These are phyloP conservation scores for Syncephalastrum contaminatum DNA, from an alignment of 371 early-diverging fungal genomes.

Conservation along the genomic window DNA sequence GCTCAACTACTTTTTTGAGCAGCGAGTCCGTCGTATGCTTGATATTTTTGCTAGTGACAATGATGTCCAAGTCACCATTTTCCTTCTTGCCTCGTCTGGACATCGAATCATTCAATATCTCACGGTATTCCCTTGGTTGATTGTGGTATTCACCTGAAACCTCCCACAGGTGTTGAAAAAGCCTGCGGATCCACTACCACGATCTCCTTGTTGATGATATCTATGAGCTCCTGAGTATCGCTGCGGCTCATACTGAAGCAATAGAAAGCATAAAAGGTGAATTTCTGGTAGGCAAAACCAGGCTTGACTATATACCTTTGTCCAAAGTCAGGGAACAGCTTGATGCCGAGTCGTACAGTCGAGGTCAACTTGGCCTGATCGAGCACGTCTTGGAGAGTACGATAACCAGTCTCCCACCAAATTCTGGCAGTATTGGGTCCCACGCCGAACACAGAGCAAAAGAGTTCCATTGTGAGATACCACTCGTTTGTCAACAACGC, in stretches of 20 bases:
- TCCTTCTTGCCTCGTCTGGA: constrained; percentile 48
- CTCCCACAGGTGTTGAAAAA: constrained; percentile 44
- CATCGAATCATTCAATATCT: background rate
- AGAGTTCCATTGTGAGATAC: constrained; percentile 30
- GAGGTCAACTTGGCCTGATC: constrained; percentile 30
- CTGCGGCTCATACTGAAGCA: constrained; percentile 34
- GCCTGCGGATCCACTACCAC: constrained; percentile 23
- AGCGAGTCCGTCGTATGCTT: constrained; percentile 19
- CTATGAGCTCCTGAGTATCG: constrained; percentile 48
- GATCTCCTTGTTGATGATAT: constrained; percentile 32
- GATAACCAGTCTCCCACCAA: constrained; percentile 53
- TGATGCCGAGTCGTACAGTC: constrained; percentile 31
- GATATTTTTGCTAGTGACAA: constrained; percentile 35
- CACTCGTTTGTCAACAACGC: constrained; percentile 21
- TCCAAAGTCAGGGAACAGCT: constrained; percentile 41
- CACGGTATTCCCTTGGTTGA: background rate
- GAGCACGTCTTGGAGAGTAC: constrained; percentile 41
- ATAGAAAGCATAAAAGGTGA: background rate
- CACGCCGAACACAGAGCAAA: constrained; percentile 46
- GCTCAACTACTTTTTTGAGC: constrained; percentile 23
- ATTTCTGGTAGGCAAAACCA: background rate
- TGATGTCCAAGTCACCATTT: constrained; percentile 54
- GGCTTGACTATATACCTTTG: constrained; percentile 24
- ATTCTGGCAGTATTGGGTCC: constrained; percentile 41
- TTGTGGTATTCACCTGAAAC: constrained; percentile 31